Evolutionary conservation across 805 yeast genomes (phyloP).

Genomic region (Wickerhamomyces xylosicus): DNA sequence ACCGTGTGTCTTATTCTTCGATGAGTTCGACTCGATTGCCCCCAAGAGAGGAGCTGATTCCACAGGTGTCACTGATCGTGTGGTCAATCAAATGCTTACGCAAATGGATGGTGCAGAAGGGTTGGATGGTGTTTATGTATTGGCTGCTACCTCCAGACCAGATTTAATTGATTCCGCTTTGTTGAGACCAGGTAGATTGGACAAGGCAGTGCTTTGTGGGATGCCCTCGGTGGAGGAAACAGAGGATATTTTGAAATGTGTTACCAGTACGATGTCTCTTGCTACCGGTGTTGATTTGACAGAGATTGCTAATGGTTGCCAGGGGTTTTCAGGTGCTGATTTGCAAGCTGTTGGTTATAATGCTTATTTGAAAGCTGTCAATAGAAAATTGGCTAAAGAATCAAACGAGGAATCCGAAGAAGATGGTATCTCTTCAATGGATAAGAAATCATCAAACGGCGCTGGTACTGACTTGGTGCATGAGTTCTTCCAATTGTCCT

Average conservation of each 20-base stretch:
- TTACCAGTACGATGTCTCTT: slow-evolving; percentile 52
- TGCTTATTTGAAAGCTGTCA: slow-evolving; percentile 83
- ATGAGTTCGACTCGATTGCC: slow-evolving; percentile 94
- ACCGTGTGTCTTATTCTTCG: slow-evolving; percentile 88
- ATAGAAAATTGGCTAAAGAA: slow-evolving; percentile 46
- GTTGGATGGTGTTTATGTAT: slow-evolving; percentile 87
- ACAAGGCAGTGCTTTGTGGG: slow-evolving; percentile 84
- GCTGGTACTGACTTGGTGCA: slow-evolving; percentile 10
- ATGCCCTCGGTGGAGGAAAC: slow-evolving; percentile 70
- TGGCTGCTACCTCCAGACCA: slow-evolving; percentile 95
- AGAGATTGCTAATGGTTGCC: slow-evolving; percentile 46
- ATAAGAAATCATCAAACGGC: slow-evolving; percentile 10
- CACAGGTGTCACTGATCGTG: slow-evolving; percentile 95
- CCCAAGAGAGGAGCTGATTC: slow-evolving; percentile 98
- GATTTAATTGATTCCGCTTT: slow-evolving; percentile 91
- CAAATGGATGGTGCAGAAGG: slow-evolving; percentile 99
- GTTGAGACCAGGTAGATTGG: too few relatives aligned
- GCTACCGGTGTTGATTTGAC: slow-evolving; percentile 37
- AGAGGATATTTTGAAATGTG: slow-evolving; percentile 54
- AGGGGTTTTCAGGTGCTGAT: slow-evolving; percentile 91
- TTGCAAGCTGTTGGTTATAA: slow-evolving; percentile 86
- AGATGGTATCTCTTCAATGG: too few relatives aligned
- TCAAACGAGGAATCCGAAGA: slow-evolving; percentile 16
- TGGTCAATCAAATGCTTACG: slow-evolving; percentile 91
- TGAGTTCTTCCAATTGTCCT: slow-evolving; percentile 35